Percentiles rank a stretch among this genome's conserved stretches.
Conservation (phyloP, 176 grass and related monocot genomes). For the Pontederia paniculata region DNA sequence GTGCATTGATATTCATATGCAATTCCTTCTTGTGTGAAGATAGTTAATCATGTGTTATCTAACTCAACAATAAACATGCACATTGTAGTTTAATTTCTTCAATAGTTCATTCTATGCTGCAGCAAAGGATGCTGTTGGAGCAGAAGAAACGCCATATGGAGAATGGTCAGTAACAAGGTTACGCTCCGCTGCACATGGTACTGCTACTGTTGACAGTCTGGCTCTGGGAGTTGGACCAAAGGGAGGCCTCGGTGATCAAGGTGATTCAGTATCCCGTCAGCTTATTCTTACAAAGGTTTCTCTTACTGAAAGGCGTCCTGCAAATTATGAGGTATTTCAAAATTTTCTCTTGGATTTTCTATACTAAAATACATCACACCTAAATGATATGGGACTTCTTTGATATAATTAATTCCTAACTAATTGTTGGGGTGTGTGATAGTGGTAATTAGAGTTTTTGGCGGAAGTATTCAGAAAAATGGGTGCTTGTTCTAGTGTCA, state of each 20-base stretch:
- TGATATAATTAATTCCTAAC: no score
- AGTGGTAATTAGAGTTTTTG: no score
- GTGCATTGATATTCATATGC: no score
- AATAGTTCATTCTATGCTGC: constrained; percentile 29
- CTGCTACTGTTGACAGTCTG: constrained; percentile 65
- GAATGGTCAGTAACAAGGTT: constrained; percentile 98
- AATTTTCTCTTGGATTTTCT: not conserved
- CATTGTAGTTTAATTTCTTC: constrained; percentile 29
- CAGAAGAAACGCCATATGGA: constrained; percentile 82
- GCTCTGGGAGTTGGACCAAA: constrained; percentile 80
- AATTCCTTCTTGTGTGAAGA: no score
- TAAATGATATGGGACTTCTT: no score
- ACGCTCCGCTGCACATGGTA: constrained; percentile 78
- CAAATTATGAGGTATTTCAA: constrained; percentile 77
- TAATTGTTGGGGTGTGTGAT: no score
- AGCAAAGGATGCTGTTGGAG: constrained; percentile 96
- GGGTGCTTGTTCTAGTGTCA: no score
- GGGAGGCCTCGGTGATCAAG: constrained; percentile 94
- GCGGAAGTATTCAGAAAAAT: no score
- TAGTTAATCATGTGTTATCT: no score
- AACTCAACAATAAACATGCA: not conserved
- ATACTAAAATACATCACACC: not conserved
- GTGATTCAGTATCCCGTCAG: constrained; percentile 87
- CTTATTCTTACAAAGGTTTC: constrained; percentile 87
- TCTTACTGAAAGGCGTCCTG: constrained; percentile 83